Evolutionary conservation across 371 early-diverging fungal species (phyloP).

Genomic region (Lichtheimia hyalospora): DNA sequence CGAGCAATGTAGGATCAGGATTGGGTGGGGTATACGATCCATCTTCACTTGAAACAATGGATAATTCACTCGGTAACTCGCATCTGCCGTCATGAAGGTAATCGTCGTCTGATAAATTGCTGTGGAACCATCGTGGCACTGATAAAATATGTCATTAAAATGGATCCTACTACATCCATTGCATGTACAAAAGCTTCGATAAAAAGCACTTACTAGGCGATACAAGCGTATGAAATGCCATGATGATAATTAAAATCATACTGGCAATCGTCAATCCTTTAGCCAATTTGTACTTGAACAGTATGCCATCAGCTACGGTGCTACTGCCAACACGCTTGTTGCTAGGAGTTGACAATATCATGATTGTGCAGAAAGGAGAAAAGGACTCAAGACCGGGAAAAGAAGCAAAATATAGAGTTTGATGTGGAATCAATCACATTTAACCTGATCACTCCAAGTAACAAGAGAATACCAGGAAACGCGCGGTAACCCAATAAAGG

Average conservation of each 20-base stretch:
- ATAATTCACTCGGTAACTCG: conserved; percentile 18
- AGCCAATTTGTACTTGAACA: conserved; percentile 27
- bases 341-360: too few species aligned
- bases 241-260: conserved; percentile 19
- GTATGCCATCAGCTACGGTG: conserved; percentile 10
- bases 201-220: conserved; percentile 28
- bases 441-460: too few species aligned
- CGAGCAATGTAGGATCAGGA: conserved; percentile 23
- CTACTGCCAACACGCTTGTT: conserved; percentile 18
- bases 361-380: too few species aligned
- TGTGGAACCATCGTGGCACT: not conserved
- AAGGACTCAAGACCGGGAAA: too few species aligned
- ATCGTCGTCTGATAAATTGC: conserved; percentile 2
- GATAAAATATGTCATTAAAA: too few species aligned
- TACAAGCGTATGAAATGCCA: conserved; percentile 23
- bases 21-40: conserved; percentile 33
- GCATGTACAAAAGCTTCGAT: too few species aligned
- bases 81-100: conserved; percentile 1
- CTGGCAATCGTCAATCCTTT: conserved; percentile 26
- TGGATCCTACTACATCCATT: too few species aligned
- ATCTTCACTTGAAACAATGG: conserved; percentile 24
- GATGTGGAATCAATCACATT: too few species aligned
- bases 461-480: too few species aligned
- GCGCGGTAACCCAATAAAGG: too few species aligned
- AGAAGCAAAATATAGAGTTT: too few species aligned